Base-by-base conservation (phyloP, 176 grass and related monocot genomes). In the Alloteropsis semialata region DNA sequence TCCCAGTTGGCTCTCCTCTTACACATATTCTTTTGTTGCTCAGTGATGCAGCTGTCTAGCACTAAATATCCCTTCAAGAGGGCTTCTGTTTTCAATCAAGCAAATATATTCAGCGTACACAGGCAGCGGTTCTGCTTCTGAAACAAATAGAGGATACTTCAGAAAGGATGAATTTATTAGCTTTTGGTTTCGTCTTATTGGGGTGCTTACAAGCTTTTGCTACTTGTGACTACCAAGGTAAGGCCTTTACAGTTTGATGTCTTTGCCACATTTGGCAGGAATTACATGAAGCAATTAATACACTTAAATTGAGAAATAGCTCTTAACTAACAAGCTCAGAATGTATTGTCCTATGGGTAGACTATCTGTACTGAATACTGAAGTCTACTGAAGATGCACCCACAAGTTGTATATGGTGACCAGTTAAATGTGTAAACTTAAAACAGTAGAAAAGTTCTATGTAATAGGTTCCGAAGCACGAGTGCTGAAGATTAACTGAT, bases 161-260 rank as follows among this genome's bases (percentile, higher is more conserved):
- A 56, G 43, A 59, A 82, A 88, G 84, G 33, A 87, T 88, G 91
- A 84, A 46, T 49, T 38, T 86, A 51, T 38, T 90, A 45, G 64
- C 60, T 37, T 88, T 94, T 24, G 74, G 58, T 22, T 41, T 90
- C 37, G 12, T 92, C 68, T 84, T 90, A 19, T 72, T 88, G 66
- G 79, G 70, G n/a, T 88, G 55, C 36, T 55, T 89, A 61, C 61
- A 74, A 55, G 62, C 46, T 81, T 79, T 75, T 78, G 78, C 65
- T 82, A 55, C 39, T 65, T 53, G 84, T 80, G 56, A 69, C 72
- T 11, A 18, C 42, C 80, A 94, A 93, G 72, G 94, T 94, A 81
- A 87, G 72, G 10, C 21, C 43, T 86, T 66, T 75, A 11, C 44
- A 53, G 4, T 39, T 66, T 39, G 38, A n/a, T 25, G 3, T 69